These are phyloP conservation scores for Garcia nutans DNA, from an alignment of 345 rosid species.

Conservation along the genomic window DNA sequence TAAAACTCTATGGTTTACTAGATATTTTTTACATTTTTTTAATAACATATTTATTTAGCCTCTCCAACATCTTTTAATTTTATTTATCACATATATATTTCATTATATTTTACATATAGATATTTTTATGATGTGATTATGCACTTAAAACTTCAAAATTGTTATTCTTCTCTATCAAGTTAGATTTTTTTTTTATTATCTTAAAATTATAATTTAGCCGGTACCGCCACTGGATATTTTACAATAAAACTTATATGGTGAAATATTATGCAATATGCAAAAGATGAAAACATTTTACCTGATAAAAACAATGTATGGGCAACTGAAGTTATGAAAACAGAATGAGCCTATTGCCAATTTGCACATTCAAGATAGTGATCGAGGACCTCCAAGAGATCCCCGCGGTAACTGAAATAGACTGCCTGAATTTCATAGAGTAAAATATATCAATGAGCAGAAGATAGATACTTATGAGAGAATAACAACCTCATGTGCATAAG, in stretches of 20 bases:
- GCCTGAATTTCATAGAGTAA: conserved; percentile 54
- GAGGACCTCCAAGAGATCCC: conserved; percentile 70
- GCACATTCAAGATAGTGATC: conserved; percentile 82
- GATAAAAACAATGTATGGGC: conserved; percentile 71
- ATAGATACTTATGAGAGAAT: background rate
- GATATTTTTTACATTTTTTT: too few species aligned
- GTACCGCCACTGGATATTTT: background rate
- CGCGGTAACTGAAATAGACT: conserved; percentile 62
- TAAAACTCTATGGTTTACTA: too few species aligned
- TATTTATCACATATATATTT: too few species aligned
- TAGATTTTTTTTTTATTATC: too few species aligned
- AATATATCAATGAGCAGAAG: conserved; percentile 8
- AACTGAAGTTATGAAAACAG: conserved; percentile 69
- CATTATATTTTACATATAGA: too few species aligned
- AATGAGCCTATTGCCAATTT: conserved; percentile 91
- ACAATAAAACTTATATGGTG: conserved; percentile 8
- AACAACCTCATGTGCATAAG: background rate
- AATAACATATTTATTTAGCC: too few species aligned
- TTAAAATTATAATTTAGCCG: too few species aligned
- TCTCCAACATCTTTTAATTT: too few species aligned
- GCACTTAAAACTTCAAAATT: too few species aligned
- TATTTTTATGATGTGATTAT: too few species aligned
- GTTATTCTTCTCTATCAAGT: too few species aligned
- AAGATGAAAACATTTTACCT: conserved; percentile 42
- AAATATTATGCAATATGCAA: conserved; percentile 7